These are phyloP conservation scores for Starmerella kuoi DNA, from an alignment of 805 yeast genomes.

Conservation along the genomic window DNA sequence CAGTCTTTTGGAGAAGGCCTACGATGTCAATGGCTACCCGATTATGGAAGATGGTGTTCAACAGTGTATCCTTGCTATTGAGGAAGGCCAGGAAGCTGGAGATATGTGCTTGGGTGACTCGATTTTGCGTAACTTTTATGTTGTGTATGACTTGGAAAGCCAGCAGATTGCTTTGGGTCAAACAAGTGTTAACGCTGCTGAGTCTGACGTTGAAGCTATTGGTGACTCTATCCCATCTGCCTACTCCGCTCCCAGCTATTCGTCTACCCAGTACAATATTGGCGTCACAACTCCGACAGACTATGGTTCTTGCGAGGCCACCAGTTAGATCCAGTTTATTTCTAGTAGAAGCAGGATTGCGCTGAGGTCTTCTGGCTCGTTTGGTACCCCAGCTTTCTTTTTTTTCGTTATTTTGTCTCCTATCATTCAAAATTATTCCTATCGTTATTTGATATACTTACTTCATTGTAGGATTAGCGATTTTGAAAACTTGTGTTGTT, in stretches of 20 bases:
- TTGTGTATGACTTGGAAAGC: constrained; percentile 54
- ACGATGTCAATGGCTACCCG: constrained; percentile 11
- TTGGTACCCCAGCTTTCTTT: too few species aligned
- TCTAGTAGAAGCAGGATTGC: too few species aligned
- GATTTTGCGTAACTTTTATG: constrained; percentile 51
- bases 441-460: too few species aligned
- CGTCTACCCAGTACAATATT: constrained; percentile 2
- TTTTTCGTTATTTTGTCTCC: too few species aligned
- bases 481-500: too few species aligned
- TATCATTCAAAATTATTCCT: too few species aligned
- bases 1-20: constrained; percentile 8
- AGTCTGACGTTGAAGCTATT: constrained; percentile 21
- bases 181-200: constrained; percentile 27
- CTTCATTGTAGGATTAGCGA: too few species aligned
- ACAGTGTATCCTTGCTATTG: constrained; percentile 19
- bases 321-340: too few species aligned
- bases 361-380: too few species aligned
- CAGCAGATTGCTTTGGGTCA: constrained; percentile 47
- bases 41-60: constrained; percentile 10
- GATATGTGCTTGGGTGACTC: constrained; percentile 48
- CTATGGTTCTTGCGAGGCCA: background rate
- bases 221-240: constrained; percentile 13
- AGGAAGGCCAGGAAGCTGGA: constrained; percentile 23
- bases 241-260: constrained; percentile 11
- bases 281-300: background rate